Evolutionary conservation across 2,329 filamentous ascomycete genomes (phyloP).

Genomic region (Penicillium decumbens): DNA sequence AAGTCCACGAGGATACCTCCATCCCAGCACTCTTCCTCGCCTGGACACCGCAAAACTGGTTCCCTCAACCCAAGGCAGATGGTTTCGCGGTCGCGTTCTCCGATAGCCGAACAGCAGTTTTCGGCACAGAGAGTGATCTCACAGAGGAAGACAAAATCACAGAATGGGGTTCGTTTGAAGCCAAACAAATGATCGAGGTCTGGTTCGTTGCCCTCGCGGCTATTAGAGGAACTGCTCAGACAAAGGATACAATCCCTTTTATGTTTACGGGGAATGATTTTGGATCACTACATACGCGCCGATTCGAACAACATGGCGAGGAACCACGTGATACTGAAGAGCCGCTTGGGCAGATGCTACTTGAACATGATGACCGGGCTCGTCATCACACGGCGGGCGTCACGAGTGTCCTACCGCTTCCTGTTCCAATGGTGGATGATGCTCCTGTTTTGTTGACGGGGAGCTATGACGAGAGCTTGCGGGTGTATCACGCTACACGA

Average conservation of each 20-base stretch:
- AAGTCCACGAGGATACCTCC: conserved; percentile 50
- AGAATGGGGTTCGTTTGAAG: conserved; percentile 27
- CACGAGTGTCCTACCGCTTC: conserved; percentile 74
- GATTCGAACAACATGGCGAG: conserved; percentile 24
- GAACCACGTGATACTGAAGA: conserved; percentile 12
- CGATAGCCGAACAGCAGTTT: conserved; percentile 57
- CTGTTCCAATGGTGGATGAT: conserved; percentile 38
- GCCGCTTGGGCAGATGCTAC: conserved; percentile 13
- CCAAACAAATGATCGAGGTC: conserved; percentile 35
- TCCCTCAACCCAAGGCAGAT: conserved; percentile 28
- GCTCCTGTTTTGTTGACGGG: conserved; percentile 69
- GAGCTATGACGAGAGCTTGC: conserved; percentile 82
- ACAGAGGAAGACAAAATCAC: conserved; percentile 10
- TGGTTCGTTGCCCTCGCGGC: conserved; percentile 38
- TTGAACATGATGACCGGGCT: conserved; percentile 43
- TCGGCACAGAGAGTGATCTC: conserved; percentile 42
- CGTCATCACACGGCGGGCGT: conserved; percentile 75
- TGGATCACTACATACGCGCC: conserved; percentile 31
- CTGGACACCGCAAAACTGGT: conserved; percentile 58
- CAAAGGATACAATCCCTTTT: conserved; percentile 16
- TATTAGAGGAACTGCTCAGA: conserved; percentile 4
- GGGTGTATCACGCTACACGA: conserved; percentile 50
- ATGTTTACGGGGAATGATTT: conserved; percentile 42
- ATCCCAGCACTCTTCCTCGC: conserved; percentile 67
- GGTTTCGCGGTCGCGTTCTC: conserved; percentile 68